These are phyloP conservation scores for Nemania sp. DNA, from an alignment of 2,329 filamentous ascomycete genomes.

Conservation along the genomic window DNA sequence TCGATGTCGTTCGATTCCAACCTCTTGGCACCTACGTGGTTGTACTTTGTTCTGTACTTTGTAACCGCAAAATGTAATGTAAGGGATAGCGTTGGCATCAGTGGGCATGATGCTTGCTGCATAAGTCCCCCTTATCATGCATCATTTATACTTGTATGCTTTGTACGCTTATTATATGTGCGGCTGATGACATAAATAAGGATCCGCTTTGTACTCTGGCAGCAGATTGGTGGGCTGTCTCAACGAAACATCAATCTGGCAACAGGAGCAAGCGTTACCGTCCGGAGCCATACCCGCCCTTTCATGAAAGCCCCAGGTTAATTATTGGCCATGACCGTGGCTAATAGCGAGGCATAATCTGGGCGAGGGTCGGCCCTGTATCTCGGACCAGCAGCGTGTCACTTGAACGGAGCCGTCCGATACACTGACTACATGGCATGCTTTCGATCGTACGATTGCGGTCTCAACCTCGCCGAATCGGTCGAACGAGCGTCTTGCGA, in stretches of 20 bases:
- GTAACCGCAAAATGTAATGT: no score
- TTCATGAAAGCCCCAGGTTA: slow-evolving; percentile 1
- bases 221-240: slow-evolving; percentile 6
- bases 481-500: slow-evolving; percentile 13
- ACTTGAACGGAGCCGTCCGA: slow-evolving; percentile 28
- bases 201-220: slow-evolving; percentile 19
- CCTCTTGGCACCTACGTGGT: slow-evolving; percentile 15
- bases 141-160: slow-evolving; percentile 11
- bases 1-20: slow-evolving; percentile 29
- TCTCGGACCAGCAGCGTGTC: slow-evolving; percentile 35
- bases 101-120: slow-evolving; percentile 16
- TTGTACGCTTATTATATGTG: slow-evolving; percentile 18
- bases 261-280: slow-evolving; percentile 16
- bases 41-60: no score
- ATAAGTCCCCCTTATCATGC: slow-evolving; percentile 18
- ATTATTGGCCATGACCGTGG: slow-evolving; percentile 15
- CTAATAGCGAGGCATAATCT: slow-evolving; percentile 26
- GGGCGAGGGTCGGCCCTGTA: slow-evolving; percentile 24
- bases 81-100: slow-evolving; percentile 4
- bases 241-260: slow-evolving; percentile 20
- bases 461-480: slow-evolving; percentile 24
- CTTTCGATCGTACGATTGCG: slow-evolving; percentile 34
- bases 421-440: slow-evolving; percentile 18
- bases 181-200: slow-evolving; percentile 16
- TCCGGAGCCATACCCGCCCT: slow-evolving; percentile 12